Base-by-base conservation (phyloP, 1,284 basidiomycete genomes). In the Tilletiaria anomala region DNA sequence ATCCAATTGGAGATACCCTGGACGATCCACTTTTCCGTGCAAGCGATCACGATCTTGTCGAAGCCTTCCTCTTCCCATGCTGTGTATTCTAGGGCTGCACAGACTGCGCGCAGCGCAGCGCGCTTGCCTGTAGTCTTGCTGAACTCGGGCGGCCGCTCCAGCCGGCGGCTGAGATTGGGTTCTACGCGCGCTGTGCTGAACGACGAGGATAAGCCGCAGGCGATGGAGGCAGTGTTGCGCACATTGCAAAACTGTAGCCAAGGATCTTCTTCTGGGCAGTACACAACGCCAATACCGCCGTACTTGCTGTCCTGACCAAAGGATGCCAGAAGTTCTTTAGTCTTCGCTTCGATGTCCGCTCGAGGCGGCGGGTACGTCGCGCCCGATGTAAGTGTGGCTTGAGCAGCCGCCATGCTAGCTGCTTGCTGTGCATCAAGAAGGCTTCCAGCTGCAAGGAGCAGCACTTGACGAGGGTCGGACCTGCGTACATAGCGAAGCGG, bases 51-150 rank as follows among this genome's bases (percentile, higher is more conserved):
- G 31, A 66, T 46, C 48, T 65, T 58, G 45, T 65, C 56, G 18
- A 63, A 63, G 6, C 63, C 63, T 37, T 66, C 63, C 11, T 51
- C 37, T 24, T 65, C 60, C 63, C 63, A 66, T 2, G 29, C 39
- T 5, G 40, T 32, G 36, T 53, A 62, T 32, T 66, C 63, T 24
- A 66, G 44, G 3, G 59, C 63, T 3, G 63, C 61, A 1, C 62
- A 31, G 2, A 51, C 62, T 10, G 58, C 45, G 3, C 63, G 54
- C 20, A 66, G 38, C 4, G 53, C 54, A 10, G 61, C 63, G 3
- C 63, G 49, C 11, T 47, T 54, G 4, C 15, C 19, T 14, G 36
- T 43, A 16, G 33, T n/a, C 14, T 47, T 39, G 15, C 50, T 54
- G 12, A 54, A 35, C 15, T 55, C 54, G 14, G 54, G 51, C 6